A percentile compares a stretch with the other conserved stretches of the same genome.
Evolutionary conservation across 306 rosid genomes (phyloP).

Genomic region (Prunus salicina): DNA sequence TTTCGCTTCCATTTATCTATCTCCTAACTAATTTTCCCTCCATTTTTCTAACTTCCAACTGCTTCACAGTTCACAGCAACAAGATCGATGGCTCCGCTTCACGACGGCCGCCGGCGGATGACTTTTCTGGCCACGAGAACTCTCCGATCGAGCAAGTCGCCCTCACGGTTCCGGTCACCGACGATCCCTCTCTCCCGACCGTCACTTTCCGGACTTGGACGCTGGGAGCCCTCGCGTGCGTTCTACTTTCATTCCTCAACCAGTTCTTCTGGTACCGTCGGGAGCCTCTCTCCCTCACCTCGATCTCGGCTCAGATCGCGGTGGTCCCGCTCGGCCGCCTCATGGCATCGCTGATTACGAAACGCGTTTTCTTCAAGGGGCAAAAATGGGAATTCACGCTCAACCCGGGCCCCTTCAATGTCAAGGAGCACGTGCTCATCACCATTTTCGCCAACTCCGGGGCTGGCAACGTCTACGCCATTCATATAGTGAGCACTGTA

Average conservation of each 20-base stretch:
- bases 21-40: constrained; percentile 1
- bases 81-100: constrained; percentile 13
- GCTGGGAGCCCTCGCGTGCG: constrained; percentile 33
- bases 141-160: constrained; percentile 47
- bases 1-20: neutral
- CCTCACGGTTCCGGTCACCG: constrained; percentile 42
- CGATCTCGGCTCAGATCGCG: constrained; percentile 50
- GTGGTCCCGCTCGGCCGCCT: constrained; percentile 46
- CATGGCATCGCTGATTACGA: constrained; percentile 36
- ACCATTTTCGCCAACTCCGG: constrained; percentile 55
- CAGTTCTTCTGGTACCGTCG: constrained; percentile 48
- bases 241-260: constrained; percentile 44
- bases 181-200: constrained; percentile 38
- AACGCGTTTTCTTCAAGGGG: constrained; percentile 38
- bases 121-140: constrained; percentile 1
- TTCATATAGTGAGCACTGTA: constrained; percentile 38
- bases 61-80: constrained; percentile 25
- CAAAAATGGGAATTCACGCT: constrained; percentile 34
- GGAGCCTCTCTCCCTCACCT: constrained; percentile 40
- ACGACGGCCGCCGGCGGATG: constrained; percentile 3
- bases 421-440: constrained; percentile 51
- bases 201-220: constrained; percentile 47
- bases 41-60: constrained; percentile 1
- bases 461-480: constrained; percentile 40
- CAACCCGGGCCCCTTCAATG: constrained; percentile 45